Evolutionary conservation across 441 rosid genomes (phyloP).

Genomic region (Arabidopsis hybrid): DNA sequence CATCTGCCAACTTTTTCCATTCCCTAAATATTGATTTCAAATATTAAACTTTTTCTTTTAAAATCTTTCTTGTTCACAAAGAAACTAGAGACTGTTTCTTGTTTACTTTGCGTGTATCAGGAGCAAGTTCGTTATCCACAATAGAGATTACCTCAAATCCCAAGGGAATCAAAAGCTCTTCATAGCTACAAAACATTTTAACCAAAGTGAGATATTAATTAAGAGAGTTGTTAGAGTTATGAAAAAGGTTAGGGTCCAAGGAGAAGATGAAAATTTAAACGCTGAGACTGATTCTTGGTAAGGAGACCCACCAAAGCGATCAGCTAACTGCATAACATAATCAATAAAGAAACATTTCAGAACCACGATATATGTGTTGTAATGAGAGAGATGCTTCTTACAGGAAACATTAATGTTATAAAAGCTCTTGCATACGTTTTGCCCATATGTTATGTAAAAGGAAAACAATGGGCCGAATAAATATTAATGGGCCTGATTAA

Average conservation of each 20-base stretch:
- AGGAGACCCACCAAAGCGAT: no score
- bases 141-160: slow-evolving; percentile 71
- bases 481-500: no score
- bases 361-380: no score
- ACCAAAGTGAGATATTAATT: not conserved
- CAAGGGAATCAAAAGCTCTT: slow-evolving; percentile 67
- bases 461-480: no score
- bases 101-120: slow-evolving; percentile 68
- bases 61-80: not conserved
- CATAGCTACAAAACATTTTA: slow-evolving; percentile 58
- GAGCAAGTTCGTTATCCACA: slow-evolving; percentile 70
- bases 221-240: not conserved
- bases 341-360: no score
- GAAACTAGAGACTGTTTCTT: slow-evolving; percentile 6
- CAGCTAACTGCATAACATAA: no score
- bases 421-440: no score
- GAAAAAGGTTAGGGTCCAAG: no score
- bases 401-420: no score
- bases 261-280: not conserved
- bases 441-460: no score
- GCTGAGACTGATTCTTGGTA: no score
- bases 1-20: slow-evolving; percentile 87
- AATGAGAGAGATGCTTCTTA: no score
- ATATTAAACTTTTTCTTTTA: not conserved
- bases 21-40: slow-evolving; percentile 52